phyloP scores from a whole-genome alignment of 306 rosid genomes.

The Fragaria ananassa region DNA sequence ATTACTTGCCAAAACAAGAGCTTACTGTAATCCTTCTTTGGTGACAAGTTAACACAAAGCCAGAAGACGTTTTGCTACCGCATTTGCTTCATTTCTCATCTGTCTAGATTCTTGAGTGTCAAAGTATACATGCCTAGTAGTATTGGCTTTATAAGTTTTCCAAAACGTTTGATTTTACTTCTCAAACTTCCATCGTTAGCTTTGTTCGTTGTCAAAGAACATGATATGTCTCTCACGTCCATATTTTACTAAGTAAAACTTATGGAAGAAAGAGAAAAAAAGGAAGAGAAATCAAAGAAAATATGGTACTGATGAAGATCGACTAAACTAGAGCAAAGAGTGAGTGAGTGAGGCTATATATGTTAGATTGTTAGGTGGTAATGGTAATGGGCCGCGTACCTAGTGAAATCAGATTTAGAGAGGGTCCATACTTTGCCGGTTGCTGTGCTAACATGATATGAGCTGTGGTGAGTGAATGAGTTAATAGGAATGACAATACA shows the following conservation, averaged over 20 bases:
- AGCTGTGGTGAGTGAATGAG: not conserved
- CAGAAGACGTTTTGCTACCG: not conserved
- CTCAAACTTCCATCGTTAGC: too few relatives aligned
- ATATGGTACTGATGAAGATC: not conserved
- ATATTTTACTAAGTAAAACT: too few relatives aligned
- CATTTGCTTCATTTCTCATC: not conserved
- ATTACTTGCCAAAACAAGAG: not conserved
- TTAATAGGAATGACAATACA: not conserved
- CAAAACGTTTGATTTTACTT: too few relatives aligned
- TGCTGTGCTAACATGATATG: not conserved
- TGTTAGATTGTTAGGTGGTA: not conserved
- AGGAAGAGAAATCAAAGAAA: not conserved
- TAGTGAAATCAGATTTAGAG: not conserved
- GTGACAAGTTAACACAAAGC: not conserved
- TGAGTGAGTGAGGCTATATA: not conserved
- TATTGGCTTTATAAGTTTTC: too few relatives aligned
- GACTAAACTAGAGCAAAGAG: not conserved
- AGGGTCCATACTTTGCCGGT: slow-evolving; percentile 8
- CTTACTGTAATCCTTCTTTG: not conserved
- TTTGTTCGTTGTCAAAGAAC: too few relatives aligned
- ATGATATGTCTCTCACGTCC: too few relatives aligned
- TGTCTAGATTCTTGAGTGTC: not conserved
- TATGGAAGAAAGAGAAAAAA: too few relatives aligned
- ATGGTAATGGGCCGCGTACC: not conserved
- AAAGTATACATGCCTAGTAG: too few relatives aligned